These are phyloP conservation scores for Kodamaea kaohsiungensis DNA, from an alignment of 805 yeast species.

Conservation along the genomic window DNA sequence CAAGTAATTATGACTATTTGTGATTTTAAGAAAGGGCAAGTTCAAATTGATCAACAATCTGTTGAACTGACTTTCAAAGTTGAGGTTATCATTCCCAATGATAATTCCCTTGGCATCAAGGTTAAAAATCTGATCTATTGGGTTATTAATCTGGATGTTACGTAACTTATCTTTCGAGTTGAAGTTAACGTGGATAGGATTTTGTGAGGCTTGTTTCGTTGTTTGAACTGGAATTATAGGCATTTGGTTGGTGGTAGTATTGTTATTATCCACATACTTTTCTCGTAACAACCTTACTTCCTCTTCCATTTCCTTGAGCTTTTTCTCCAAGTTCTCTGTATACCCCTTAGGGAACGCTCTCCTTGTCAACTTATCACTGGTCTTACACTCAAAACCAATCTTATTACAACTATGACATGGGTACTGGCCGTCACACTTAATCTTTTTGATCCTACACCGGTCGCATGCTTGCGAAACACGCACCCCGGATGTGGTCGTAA, in stretches of 20 bases:
- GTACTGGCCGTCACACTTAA: slow-evolving; percentile 70
- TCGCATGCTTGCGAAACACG: slow-evolving; percentile 82
- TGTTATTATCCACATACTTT: slow-evolving; percentile 17
- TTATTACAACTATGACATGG: slow-evolving; percentile 72
- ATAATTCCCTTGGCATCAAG: slow-evolving; percentile 43
- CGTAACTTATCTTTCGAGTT: slow-evolving; percentile 1
- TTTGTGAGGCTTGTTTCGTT: neutral
- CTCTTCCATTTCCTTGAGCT: slow-evolving; percentile 60
- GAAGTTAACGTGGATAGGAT: slow-evolving; percentile 1
- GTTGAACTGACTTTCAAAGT: slow-evolving; percentile 47
- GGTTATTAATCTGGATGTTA: slow-evolving; percentile 37
- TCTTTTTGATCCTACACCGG: slow-evolving; percentile 73
- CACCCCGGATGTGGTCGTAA: slow-evolving; percentile 39
- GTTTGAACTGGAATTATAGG: neutral
- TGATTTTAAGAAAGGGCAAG: slow-evolving; percentile 44
- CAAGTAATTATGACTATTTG: slow-evolving; percentile 44
- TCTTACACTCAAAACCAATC: slow-evolving; percentile 67
- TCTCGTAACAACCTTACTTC: slow-evolving; percentile 45
- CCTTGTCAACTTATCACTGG: slow-evolving; percentile 71
- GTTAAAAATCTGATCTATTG: slow-evolving; percentile 47
- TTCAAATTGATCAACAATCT: slow-evolving; percentile 44
- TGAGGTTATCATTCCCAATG: slow-evolving; percentile 46
- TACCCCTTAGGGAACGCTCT: slow-evolving; percentile 81
- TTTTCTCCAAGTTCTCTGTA: slow-evolving; percentile 70
- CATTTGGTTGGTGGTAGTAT: slow-evolving; percentile 2